Evolutionary conservation across 192 early-diverging fungal genomes (phyloP).

Genomic region (Backusella sp.): DNA sequence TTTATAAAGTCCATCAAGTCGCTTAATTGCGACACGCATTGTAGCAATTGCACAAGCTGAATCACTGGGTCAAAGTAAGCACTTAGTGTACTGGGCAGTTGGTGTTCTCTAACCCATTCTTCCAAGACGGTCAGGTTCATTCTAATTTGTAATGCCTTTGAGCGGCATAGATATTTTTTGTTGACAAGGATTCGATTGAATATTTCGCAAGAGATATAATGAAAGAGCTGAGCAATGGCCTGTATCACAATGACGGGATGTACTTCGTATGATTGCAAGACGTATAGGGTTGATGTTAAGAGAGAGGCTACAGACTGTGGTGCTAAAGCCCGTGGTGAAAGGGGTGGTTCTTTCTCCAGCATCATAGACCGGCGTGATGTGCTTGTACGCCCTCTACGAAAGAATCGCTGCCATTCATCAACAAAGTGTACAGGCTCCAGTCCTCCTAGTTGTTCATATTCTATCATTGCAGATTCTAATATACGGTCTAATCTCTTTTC

Average conservation of each 20-base stretch:
- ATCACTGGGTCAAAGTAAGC: slow-evolving; percentile 68
- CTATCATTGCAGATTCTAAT: slow-evolving; percentile 66
- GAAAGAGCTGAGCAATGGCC: slow-evolving; percentile 73
- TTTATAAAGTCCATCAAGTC: slow-evolving; percentile 77
- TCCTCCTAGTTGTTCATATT: slow-evolving; percentile 70
- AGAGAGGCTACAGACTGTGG: slow-evolving; percentile 6
- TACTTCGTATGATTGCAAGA: slow-evolving; percentile 71
- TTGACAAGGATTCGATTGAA: slow-evolving; percentile 89
- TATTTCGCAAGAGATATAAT: slow-evolving; percentile 71
- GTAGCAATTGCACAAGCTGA: slow-evolving; percentile 79
- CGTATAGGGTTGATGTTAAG: slow-evolving; percentile 62
- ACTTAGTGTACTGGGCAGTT: slow-evolving; percentile 36
- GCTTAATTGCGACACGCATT: slow-evolving; percentile 71
- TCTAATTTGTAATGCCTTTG: slow-evolving; percentile 79
- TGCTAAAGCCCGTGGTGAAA: not conserved
- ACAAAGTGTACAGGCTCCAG: slow-evolving; percentile 58
- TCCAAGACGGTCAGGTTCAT: slow-evolving; percentile 80
- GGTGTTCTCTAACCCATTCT: slow-evolving; percentile 82
- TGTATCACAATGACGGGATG: slow-evolving; percentile 76
- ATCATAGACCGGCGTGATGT: not conserved
- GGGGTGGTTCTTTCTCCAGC: not conserved
- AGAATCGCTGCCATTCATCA: slow-evolving; percentile 51
- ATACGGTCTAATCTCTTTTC: slow-evolving; percentile 66
- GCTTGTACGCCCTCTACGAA: not conserved
- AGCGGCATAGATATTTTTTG: slow-evolving; percentile 72